A percentile compares a stretch with the other conserved stretches of the same genome.
Evolutionary conservation across 371 early-diverging fungal species (phyloP).

Genomic region (Phascolomyces articulosus): DNA sequence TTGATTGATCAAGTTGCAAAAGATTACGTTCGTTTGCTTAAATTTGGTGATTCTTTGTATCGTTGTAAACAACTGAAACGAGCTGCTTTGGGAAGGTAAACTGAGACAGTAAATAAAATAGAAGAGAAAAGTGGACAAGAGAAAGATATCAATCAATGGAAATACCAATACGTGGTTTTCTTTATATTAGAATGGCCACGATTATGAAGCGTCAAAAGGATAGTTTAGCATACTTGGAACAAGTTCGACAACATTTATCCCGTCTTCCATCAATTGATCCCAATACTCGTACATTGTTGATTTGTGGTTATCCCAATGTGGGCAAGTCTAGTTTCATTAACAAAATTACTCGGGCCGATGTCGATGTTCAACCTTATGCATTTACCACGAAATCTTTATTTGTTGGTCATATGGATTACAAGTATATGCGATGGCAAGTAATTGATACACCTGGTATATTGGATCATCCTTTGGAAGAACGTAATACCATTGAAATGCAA

Average conservation of each 20-base stretch:
- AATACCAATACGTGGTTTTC: not conserved
- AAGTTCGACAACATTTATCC: constrained; percentile 99
- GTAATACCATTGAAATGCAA: constrained; percentile 99
- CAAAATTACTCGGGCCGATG: constrained; percentile 99
- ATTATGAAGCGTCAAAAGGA: constrained; percentile 99
- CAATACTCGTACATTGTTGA: constrained; percentile 97
- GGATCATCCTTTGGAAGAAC: constrained; percentile 99
- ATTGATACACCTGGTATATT: constrained; percentile 99
- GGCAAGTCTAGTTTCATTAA: constrained; percentile 99
- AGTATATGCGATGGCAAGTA: constrained; percentile 99
- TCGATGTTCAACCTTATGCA: constrained; percentile 99
- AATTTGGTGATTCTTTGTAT: constrained; percentile 99
- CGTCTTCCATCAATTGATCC: constrained; percentile 99
- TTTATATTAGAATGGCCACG: constrained; percentile 92
- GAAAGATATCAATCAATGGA: not conserved
- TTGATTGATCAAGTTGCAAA: constrained; percentile 96
- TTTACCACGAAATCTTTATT: constrained; percentile 99
- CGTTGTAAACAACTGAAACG: constrained; percentile 99
- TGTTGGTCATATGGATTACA: constrained; percentile 99
- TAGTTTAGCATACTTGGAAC: constrained; percentile 98
- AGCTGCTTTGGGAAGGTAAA: constrained; percentile 84
- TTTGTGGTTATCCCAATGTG: constrained; percentile 99
- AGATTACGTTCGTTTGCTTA: constrained; percentile 97
- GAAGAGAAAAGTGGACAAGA: not conserved
- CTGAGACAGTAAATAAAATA: not conserved